phyloP scores from a whole-genome alignment of 2,329 filamentous ascomycete genomes.

The Ceratocystis variospora region DNA sequence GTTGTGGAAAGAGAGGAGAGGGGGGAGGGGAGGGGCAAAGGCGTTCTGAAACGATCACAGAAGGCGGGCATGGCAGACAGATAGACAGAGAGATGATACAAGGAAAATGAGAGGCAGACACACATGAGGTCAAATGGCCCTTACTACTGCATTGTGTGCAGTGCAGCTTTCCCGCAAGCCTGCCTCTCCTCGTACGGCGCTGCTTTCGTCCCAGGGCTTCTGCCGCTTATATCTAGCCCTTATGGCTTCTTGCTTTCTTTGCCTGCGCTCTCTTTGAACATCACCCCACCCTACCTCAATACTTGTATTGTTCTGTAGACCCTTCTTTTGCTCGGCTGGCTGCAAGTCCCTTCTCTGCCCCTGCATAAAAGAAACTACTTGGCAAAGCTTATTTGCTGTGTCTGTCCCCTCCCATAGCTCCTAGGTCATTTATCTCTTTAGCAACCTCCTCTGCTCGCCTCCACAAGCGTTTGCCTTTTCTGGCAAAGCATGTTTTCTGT shows the following conservation, averaged over 20 bases:
- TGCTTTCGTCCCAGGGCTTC: too few relatives aligned
- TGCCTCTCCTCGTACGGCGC: too few relatives aligned
- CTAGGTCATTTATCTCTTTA: neutral
- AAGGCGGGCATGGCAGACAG: neutral
- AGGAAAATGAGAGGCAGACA: too few relatives aligned
- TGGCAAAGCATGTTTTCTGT: neutral
- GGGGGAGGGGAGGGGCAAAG: too few relatives aligned
- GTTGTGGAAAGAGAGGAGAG: too few relatives aligned
- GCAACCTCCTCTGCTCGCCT: neutral
- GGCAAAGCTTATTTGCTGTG: neutral
- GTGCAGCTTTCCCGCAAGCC: too few relatives aligned
- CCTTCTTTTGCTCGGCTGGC: neutral
- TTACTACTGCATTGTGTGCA: too few relatives aligned
- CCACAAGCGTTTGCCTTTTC: neutral
- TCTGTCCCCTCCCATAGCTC: neutral
- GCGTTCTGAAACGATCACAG: neutral
- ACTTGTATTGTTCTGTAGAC: neutral
- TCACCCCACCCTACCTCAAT: neutral
- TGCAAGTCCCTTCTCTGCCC: neutral
- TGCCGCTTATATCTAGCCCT: too few relatives aligned
- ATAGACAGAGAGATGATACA: too few relatives aligned
- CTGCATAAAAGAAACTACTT: conserved; percentile 7
- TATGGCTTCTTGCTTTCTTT: too few relatives aligned
- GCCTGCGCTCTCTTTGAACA: neutral
- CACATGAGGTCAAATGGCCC: too few relatives aligned